Percentiles rank a stretch among this genome's conserved stretches.
phyloP scores from a whole-genome alignment of 2,329 filamentous ascomycete genomes.

The Microcera coccophila region DNA sequence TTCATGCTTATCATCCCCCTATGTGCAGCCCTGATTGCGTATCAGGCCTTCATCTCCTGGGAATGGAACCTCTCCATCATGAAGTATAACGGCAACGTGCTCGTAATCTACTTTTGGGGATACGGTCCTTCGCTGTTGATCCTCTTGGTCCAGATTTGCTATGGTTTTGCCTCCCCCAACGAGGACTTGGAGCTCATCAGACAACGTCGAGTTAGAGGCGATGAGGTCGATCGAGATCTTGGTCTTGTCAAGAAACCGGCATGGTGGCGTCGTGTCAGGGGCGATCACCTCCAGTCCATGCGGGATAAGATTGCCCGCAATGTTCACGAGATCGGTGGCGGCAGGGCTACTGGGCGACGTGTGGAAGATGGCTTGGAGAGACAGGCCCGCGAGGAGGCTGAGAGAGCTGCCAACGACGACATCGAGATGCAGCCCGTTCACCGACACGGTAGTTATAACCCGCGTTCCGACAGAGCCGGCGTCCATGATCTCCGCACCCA shows the following conservation, averaged over 20 bases:
- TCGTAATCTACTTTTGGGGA: constrained; percentile 59
- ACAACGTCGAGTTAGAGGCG: constrained; percentile 57
- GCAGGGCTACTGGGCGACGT: constrained; percentile 40
- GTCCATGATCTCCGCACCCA: constrained; percentile 23
- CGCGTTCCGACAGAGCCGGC: constrained; percentile 30
- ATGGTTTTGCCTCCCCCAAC: constrained; percentile 62
- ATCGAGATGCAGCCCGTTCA: constrained; percentile 40
- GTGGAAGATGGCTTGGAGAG: constrained; percentile 40
- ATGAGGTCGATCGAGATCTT: constrained; percentile 55
- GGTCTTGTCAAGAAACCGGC: constrained; percentile 58
- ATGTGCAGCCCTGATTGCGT: constrained; percentile 51
- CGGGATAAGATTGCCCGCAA: constrained; percentile 53
- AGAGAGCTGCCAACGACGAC: constrained; percentile 29
- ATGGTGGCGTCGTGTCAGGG: constrained; percentile 60
- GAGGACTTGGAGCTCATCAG: constrained; percentile 66
- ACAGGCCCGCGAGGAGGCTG: constrained; percentile 31
- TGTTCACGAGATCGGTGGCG: constrained; percentile 52
- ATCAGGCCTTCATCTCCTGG: constrained; percentile 57
- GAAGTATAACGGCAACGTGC: constrained; percentile 48
- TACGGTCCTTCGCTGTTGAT: constrained; percentile 58
- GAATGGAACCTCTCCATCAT: constrained; percentile 56
- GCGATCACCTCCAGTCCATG: constrained; percentile 42
- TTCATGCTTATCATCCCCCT: constrained; percentile 55
- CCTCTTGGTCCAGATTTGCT: constrained; percentile 48
- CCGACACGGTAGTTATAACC: constrained; percentile 22